Conservation (phyloP, 345 rosid genomes). For the Atalantia buxifolia region DNA sequence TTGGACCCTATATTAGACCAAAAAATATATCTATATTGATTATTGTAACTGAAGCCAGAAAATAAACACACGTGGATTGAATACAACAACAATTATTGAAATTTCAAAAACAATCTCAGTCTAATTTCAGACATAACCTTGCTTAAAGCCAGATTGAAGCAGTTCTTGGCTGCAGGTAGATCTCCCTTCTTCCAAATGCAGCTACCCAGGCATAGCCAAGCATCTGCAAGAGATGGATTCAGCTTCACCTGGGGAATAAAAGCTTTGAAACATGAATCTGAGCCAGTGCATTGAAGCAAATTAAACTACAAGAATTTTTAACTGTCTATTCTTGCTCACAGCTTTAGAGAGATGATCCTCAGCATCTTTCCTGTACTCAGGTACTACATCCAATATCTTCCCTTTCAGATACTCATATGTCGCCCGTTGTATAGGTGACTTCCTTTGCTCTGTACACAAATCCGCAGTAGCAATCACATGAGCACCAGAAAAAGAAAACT, state of each 20-base stretch:
- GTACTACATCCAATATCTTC: constrained; percentile 61
- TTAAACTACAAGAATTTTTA: not conserved
- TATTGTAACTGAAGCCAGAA: not conserved
- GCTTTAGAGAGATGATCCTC: constrained; percentile 83
- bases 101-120: not conserved
- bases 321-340: constrained; percentile 30
- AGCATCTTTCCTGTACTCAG: constrained; percentile 71
- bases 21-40: not conserved
- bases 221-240: constrained; percentile 77
- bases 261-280: constrained; percentile 10
- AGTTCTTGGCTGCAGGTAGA: constrained; percentile 57
- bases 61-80: not conserved
- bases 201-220: constrained; percentile 70
- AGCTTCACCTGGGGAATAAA: constrained; percentile 56
- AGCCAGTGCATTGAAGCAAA: constrained; percentile 8
- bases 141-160: constrained; percentile 67
- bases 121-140: constrained; percentile 35
- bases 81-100: not conserved
- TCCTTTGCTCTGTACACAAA: constrained; percentile 44
- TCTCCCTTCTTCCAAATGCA: constrained; percentile 87
- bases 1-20: constrained; percentile 44
- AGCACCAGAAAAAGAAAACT: not conserved
- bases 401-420: constrained; percentile 57
- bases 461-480: not conserved
- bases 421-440: constrained; percentile 47